These are phyloP conservation scores for Annona squamosa DNA, from an alignment of 164 flowering plant genomes.

Conservation along the genomic window DNA sequence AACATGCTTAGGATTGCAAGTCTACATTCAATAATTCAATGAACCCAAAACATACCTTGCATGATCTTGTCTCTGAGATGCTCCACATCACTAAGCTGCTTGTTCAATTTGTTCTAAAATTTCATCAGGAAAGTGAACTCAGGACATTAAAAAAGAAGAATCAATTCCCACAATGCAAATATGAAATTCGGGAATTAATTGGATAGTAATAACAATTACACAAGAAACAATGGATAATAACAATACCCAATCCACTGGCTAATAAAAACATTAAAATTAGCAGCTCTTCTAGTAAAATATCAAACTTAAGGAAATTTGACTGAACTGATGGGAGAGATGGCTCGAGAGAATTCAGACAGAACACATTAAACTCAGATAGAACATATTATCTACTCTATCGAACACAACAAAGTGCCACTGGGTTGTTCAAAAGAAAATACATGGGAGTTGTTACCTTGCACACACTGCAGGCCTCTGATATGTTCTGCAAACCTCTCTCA, in stretches of 20 bases:
- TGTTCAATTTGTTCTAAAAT: conserved; percentile 46
- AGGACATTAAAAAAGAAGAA: not conserved
- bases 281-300: not conserved
- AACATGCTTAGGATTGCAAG: too few species aligned
- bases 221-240: not conserved
- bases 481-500: conserved; percentile 42
- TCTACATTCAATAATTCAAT: not conserved
- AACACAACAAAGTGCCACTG: too few species aligned
- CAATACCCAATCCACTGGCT: not conserved
- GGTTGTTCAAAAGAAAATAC: not conserved
- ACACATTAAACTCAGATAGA: too few species aligned
- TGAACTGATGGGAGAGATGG: too few species aligned
- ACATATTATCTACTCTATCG: too few species aligned
- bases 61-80: conserved; percentile 59
- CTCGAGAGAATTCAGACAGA: too few species aligned
- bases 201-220: not conserved
- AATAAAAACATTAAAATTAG: not conserved
- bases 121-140: not conserved
- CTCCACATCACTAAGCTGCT: conserved; percentile 39
- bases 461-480: conserved; percentile 46
- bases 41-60: conserved; percentile 47
- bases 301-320: not conserved
- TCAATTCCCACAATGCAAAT: not conserved
- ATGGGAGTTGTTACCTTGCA: conserved; percentile 45
- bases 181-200: not conserved